Evolutionary conservation across 257 asterid genomes (phyloP).

Genomic region (Vinca minor): DNA sequence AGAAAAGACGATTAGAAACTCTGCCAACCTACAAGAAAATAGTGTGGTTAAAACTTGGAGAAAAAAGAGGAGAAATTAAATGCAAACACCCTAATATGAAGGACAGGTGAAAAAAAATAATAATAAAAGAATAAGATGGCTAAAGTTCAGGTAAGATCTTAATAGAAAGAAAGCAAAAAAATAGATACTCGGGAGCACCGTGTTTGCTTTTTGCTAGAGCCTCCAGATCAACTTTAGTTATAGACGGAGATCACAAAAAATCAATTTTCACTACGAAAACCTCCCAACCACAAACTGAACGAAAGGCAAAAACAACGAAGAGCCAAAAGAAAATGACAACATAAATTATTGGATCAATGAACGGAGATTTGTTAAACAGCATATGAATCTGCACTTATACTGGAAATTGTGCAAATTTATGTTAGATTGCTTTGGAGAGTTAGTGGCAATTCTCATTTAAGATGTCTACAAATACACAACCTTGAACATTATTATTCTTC

Average conservation of each 20-base stretch:
- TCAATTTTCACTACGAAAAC: not conserved
- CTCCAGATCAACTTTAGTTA: not conserved
- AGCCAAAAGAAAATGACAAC: not conserved
- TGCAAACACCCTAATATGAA: not conserved
- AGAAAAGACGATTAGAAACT: conserved; percentile 73
- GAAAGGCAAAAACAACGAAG: not conserved
- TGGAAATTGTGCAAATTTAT: not conserved
- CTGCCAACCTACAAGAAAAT: conserved; percentile 57
- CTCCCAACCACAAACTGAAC: not conserved
- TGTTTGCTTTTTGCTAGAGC: not conserved
- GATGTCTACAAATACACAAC: not conserved
- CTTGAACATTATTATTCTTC: not conserved
- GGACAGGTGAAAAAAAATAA: not conserved
- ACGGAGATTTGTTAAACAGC: not conserved
- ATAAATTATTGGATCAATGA: not conserved
- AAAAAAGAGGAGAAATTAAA: not conserved
- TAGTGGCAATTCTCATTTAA: not conserved
- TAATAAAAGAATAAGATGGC: not conserved
- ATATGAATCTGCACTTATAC: not conserved
- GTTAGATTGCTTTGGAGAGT: not conserved
- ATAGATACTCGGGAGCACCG: not conserved
- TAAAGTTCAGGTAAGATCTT: not conserved
- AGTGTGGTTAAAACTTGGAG: conserved; percentile 6
- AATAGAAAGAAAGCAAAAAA: not conserved
- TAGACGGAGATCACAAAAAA: not conserved